These are phyloP conservation scores for Lactarius deliciosus DNA, from an alignment of 768 basidiomycete species.

Conservation along the genomic window DNA sequence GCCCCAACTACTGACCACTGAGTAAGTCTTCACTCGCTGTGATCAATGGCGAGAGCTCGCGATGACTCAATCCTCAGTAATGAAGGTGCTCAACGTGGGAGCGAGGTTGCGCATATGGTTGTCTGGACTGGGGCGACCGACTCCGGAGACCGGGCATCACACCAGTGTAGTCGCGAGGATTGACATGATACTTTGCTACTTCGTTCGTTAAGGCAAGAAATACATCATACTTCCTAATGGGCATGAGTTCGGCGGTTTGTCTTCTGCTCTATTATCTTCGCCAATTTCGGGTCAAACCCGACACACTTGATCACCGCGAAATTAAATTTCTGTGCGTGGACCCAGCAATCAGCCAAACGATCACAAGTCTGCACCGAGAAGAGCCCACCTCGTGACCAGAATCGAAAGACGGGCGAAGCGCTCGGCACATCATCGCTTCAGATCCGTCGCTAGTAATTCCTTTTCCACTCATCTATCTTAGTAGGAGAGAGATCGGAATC, in stretches of 20 bases:
- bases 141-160: too few species aligned
- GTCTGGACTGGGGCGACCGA: too few species aligned
- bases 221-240: too few species aligned
- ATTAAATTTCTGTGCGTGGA: background rate
- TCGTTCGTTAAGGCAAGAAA: background rate
- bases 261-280: background rate
- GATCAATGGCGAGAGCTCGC: too few species aligned
- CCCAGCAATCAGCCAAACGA: background rate
- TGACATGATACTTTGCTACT: too few species aligned
- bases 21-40: too few species aligned
- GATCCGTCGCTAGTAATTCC: too few species aligned
- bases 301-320: constrained; percentile 6
- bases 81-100: too few species aligned
- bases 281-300: background rate
- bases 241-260: background rate
- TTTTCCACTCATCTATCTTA: background rate
- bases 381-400: constrained; percentile 11
- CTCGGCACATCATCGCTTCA: accelerated
- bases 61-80: too few species aligned
- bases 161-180: too few species aligned
- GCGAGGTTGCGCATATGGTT: too few species aligned
- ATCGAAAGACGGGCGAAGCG: background rate
- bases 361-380: background rate
- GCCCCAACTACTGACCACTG: too few species aligned
- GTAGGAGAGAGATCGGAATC: background rate